A percentile compares a stretch with the other conserved stretches of the same genome.
phyloP scores from a whole-genome alignment of 2,329 filamentous ascomycete genomes.

The Colletotrichum kahawae region DNA sequence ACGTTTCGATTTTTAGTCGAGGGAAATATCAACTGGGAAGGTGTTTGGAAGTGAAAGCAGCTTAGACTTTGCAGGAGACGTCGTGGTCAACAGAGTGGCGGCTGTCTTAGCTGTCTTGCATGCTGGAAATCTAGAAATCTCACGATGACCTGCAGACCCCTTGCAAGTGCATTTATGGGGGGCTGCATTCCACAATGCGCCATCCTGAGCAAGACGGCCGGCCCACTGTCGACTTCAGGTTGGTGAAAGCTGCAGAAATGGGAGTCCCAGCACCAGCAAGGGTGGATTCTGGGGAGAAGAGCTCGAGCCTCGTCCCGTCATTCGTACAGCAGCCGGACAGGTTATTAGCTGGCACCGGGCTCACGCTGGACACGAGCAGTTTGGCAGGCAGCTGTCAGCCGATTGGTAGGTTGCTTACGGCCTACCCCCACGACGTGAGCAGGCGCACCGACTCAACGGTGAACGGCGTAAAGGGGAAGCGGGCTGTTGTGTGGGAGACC shows the following conservation, averaged over 20 bases:
- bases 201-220: background rate
- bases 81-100: background rate
- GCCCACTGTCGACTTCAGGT: background rate
- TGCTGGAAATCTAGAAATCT: background rate
- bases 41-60: background rate
- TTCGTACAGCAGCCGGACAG: background rate
- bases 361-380: background rate
- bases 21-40: background rate
- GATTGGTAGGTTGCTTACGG: background rate
- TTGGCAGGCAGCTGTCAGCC: conserved; percentile 5
- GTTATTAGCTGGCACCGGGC: background rate
- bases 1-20: background rate
- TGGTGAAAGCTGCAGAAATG: background rate
- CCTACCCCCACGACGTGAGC: background rate
- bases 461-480: background rate
- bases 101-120: conserved; percentile 9
- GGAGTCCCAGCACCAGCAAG: background rate
- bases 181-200: background rate
- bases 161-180: conserved; percentile 5
- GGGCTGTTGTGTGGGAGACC: background rate
- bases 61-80: background rate
- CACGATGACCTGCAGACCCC: conserved; percentile 10
- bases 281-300: conserved; percentile 6
- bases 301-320: conserved; percentile 12
- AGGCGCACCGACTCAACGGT: background rate